Base-by-base conservation (phyloP, 768 basidiomycete genomes). In the Pleurotus giganteus region DNA sequence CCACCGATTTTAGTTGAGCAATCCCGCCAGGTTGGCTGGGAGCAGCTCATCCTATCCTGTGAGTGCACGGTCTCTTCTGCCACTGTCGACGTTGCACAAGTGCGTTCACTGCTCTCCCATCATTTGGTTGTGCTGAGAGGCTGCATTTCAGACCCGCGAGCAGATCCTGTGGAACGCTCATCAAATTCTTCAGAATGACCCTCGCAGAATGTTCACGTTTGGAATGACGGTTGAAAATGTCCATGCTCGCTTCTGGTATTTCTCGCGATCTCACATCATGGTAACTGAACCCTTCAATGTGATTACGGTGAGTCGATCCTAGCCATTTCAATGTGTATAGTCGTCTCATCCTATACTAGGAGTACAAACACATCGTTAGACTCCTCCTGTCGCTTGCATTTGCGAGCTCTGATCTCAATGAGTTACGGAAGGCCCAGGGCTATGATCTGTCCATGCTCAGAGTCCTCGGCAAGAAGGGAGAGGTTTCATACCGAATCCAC, bases 171-270 rank as follows among this genome's bases (percentile, higher is more conserved):
- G 65, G 65, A 61, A 57, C 42, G 39, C 66, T 15, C 58, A 62
- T 23, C 56, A 63, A 15, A 61, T 63, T 39, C 66, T 72, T 65
- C 56, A 56, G 1, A 58, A 63, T 31, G 71, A 72, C 47, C 65
- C 58, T 0, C 53, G 63, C 29, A 56, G 63, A 3, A 53, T 64
- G 3, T 66, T 67, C 28, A 55, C 59, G 2, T 62, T n/a, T n/a
- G n/a, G n/a, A n/a, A n/a, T n/a, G n/a, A n/a, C n/a, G n/a, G n/a
- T n/a, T n/a, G n/a, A n/a, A 47, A 59, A 65, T 43, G 60, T 26
- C 0, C 4, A 37, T 0, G 57, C 64, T 60, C 58, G 71, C 17
- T 1, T 71, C 19, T 73, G 72, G 72, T 63, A 37, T 53, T 58
- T 43, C 43, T 57, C 53, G 17, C 66, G 67, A 13, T 57, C 62